A percentile compares a stretch with the other conserved stretches of the same genome.
Evolutionary conservation across 495 filamentous ascomycete species (phyloP).

Genomic region (Jackrogersella multiformis): DNA sequence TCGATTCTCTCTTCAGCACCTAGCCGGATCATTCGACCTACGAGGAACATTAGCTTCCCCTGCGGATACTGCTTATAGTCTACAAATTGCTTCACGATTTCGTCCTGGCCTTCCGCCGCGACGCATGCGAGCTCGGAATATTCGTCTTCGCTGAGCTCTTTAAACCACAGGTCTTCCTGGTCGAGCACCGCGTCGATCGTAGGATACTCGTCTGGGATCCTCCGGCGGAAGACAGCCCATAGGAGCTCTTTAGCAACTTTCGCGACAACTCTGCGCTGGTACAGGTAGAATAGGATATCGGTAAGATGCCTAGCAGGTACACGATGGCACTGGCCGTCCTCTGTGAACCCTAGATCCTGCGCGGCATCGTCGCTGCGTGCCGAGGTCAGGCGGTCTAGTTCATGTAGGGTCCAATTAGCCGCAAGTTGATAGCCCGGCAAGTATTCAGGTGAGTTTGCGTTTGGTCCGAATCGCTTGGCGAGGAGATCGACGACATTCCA

Average conservation of each 20-base stretch:
- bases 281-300: constrained; percentile 70
- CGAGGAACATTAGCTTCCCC: constrained; percentile 85
- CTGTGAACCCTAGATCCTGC: constrained; percentile 51
- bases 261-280: constrained; percentile 75
- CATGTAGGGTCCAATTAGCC: constrained; percentile 82
- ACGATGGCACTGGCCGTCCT: constrained; percentile 54
- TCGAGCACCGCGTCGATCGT: constrained; percentile 69
- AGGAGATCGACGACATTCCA: constrained; percentile 73
- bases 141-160: constrained; percentile 66
- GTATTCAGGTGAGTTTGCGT: constrained; percentile 32
- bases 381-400: constrained; percentile 76
- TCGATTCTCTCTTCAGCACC: constrained; percentile 81
- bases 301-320: constrained; percentile 71
- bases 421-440: constrained; percentile 50
- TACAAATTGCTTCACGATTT: constrained; percentile 74
- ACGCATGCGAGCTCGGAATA: constrained; percentile 65
- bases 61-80: constrained; percentile 66
- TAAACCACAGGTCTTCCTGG: constrained; percentile 70
- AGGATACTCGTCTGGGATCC: constrained; percentile 56
- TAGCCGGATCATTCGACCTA: constrained; percentile 88
- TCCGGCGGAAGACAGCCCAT: constrained; percentile 60
- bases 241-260: constrained; percentile 79
- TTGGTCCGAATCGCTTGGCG: constrained; percentile 50
- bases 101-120: constrained; percentile 61
- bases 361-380: constrained; percentile 48